Base-by-base conservation (phyloP, 148 eudicot genomes). In the Salicornia ramosissima region DNA sequence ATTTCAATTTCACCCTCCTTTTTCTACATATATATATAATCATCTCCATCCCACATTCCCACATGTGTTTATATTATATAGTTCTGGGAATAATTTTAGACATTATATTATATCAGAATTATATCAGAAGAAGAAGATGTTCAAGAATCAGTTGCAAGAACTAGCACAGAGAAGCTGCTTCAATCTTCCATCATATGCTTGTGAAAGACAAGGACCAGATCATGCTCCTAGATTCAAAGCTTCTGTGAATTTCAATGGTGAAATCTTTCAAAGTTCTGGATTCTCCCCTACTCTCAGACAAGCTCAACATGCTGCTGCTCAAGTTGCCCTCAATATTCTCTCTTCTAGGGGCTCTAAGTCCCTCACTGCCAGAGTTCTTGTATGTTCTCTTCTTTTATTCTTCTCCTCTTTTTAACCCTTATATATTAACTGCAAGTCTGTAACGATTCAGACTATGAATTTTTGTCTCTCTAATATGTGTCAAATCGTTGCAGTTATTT, bases 351-450 rank as follows among this genome's bases (percentile, higher is more conserved):
- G 78, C 10, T 80, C 81, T 14, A 85, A 74, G 43, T 82, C 82
- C 31, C 77, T 85, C 18, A 85, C 88, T 69, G 83, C 88, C 0
- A 78, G 88, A 71, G 80, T 85, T 67, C 88, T 85, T 68, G 88
- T 85, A 82, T 59, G 79, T 75, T 61, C 49, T 24, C 13, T 33
- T 28, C 26, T 24, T 34, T 39, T 9, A 36, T 29, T n/a, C 2
- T 13, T 28, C 10, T 18, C 11, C 5, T 18, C 24, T 8, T 40
- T 49, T 2, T 10, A n/a, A n/a, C n/a, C n/a, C n/a, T n/a, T n/a
- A n/a, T n/a, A 36, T 36, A 36, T 36, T 36, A 36, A 4, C 8
- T 8, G 40, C 40, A 36, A 36, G n/a, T n/a, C n/a, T n/a, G n/a
- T n/a, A n/a, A n/a, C n/a, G n/a, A n/a, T n/a, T n/a, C n/a, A n/a